A percentile compares a stretch with the other conserved stretches of the same genome.
Evolutionary conservation across 83 land plant genomes (phyloP).

Genomic region (Larix sibirica): DNA sequence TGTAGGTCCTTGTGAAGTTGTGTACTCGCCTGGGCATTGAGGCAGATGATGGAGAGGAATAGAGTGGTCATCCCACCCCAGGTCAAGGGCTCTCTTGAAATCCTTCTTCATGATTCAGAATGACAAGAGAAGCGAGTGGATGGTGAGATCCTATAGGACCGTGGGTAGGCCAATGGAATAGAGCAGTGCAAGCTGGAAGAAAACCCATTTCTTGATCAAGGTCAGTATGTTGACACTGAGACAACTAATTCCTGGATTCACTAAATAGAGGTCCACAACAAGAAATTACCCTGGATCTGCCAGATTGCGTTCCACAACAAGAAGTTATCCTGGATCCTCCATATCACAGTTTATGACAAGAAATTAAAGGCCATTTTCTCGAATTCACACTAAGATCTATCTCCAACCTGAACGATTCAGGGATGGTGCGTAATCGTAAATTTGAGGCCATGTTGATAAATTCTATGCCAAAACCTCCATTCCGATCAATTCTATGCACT

Average conservation of each 20-base stretch:
- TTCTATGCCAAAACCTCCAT: too few relatives aligned
- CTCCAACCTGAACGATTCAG: not conserved
- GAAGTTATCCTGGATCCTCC: too few relatives aligned
- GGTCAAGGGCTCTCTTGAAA: conserved; percentile 56
- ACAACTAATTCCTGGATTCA: conserved; percentile 11
- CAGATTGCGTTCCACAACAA: too few relatives aligned
- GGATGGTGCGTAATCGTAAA: too few relatives aligned
- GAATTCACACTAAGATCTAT: not conserved
- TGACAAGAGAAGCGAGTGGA: conserved; percentile 73
- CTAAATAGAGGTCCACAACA: not conserved
- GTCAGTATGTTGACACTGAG: conserved; percentile 32
- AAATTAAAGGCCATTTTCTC: conserved; percentile 54
- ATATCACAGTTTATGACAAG: not conserved
- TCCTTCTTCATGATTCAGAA: conserved; percentile 40
- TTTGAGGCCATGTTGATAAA: too few relatives aligned
- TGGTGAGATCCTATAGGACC: conserved; percentile 59
- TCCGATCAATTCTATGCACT: too few relatives aligned
- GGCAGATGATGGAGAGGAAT: conserved; percentile 47
- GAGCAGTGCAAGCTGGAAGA: conserved; percentile 53
- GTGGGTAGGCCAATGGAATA: conserved; percentile 36
- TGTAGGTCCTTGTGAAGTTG: conserved; percentile 47
- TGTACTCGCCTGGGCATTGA: conserved; percentile 30
- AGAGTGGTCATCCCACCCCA: conserved; percentile 74
- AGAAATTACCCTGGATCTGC: too few relatives aligned
- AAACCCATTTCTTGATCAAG: conserved; percentile 42